phyloP scores from a whole-genome alignment of 345 rosid genomes.

The Camelina sativa region DNA sequence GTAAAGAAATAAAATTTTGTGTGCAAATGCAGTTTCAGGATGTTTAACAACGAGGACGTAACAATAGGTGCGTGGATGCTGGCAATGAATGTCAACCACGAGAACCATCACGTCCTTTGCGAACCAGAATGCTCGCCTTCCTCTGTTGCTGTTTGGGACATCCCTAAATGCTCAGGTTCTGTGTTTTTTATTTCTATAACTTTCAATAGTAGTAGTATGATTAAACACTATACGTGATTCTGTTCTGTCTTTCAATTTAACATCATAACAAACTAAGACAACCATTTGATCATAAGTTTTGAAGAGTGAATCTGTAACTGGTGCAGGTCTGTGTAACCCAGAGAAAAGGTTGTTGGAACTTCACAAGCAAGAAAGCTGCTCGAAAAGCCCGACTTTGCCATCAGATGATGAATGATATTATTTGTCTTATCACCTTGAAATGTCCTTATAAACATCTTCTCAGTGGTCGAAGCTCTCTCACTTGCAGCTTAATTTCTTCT shows the following conservation, averaged over 20 bases:
- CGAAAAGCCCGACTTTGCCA: constrained; percentile 68
- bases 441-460: background rate
- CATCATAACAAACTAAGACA: background rate
- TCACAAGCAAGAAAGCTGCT: constrained; percentile 75
- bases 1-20: background rate
- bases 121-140: constrained; percentile 65
- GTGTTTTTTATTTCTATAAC: background rate
- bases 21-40: constrained; percentile 67
- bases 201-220: background rate
- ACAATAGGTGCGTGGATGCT: constrained; percentile 99
- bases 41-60: constrained; percentile 97
- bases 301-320: background rate
- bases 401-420: constrained; percentile 59
- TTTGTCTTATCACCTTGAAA: constrained; percentile 1
- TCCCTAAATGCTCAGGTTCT: constrained; percentile 92
- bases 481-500: constrained; percentile 15
- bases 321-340: constrained; percentile 81
- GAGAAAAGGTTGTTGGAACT: constrained; percentile 78
- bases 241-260: background rate
- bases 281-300: constrained; percentile 18
- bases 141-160: constrained; percentile 93
- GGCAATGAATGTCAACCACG: constrained; percentile 92
- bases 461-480: constrained; percentile 7
- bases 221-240: background rate
- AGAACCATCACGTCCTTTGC: constrained; percentile 67